Base-by-base conservation (phyloP, 495 filamentous ascomycete species). In the Lepidopterella palustris region DNA sequence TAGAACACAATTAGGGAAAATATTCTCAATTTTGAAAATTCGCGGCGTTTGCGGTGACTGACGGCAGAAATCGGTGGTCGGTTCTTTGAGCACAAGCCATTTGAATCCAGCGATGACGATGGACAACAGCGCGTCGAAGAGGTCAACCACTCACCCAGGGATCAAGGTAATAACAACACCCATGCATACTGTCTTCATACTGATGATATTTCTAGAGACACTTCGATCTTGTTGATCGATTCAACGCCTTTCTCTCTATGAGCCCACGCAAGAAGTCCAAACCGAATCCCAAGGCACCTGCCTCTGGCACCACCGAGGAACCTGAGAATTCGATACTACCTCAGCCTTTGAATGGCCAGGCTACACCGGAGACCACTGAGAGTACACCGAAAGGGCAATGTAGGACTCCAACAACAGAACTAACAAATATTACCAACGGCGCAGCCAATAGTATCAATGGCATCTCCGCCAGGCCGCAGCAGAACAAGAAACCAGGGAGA, bases 251-350 rank as follows among this genome's bases (percentile, higher is more conserved):
- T 45, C 25, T 60, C 42, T 51, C 55, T 51, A 71, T 71, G 67
- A 62, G 63, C 45, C 66, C 70, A 24, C 68, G 65, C 32, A 75
- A 72, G 68, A 75, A 72, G 61, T 62, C 64, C 40, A 71, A 70
- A 58, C 59, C 71, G 6, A 72, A 70, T 55, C 48, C 57, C 51
- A 51, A 68, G 61, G 65, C 64, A 23, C 45, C 63, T 23, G 61
- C 53, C 28, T 57, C 35, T 24, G 45, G 35, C 25, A 45, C n/a
- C 54, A 45, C 26, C 42, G 20, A 18, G 0, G 49, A 23, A 4
- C 32, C 31, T 31, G 27, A 51, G 21, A 28, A 4, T 23, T 18
- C 21, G n/a, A 21, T 13, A 21, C 55, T 18, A 24, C 42, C 42
- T 31, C 45, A 15, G 39, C 51, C 58, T 32, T 11, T 35, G 29